These are phyloP conservation scores for Quercus lobata DNA, from an alignment of 331 rosid species.

Conservation along the genomic window DNA sequence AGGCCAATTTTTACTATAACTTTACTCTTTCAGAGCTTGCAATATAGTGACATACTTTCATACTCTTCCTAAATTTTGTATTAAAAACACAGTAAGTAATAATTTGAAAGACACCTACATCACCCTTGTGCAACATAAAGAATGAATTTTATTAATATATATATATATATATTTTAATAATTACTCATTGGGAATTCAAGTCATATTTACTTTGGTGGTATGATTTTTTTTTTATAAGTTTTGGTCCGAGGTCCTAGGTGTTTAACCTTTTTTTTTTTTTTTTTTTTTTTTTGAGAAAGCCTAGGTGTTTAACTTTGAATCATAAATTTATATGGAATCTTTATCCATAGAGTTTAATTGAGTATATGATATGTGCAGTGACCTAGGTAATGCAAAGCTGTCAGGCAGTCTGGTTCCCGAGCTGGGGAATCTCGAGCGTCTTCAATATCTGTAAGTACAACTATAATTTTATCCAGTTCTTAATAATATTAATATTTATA, in stretches of 20 bases:
- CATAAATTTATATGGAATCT: not conserved
- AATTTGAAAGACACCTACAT: not conserved
- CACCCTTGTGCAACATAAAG: not conserved
- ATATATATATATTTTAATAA: too few species aligned
- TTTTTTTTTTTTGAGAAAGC: too few species aligned
- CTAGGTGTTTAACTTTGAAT: not conserved
- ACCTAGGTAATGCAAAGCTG: constrained; percentile 81
- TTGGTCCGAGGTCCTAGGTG: not conserved
- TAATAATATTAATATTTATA: not conserved
- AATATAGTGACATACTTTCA: too few species aligned
- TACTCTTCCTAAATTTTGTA: too few species aligned
- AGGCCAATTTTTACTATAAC: not conserved
- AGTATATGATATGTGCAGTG: constrained; percentile 35
- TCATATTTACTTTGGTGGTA: not conserved
- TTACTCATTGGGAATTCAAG: too few species aligned
- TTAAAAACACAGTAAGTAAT: too few species aligned
- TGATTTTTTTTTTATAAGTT: too few species aligned
- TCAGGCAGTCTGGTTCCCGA: constrained; percentile 70
- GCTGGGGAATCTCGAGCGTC: constrained; percentile 68
- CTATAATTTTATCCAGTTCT: not conserved
- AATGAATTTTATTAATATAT: not conserved
- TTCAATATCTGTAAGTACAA: constrained; percentile 68
- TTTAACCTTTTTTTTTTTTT: not conserved
- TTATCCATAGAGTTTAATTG: not conserved
- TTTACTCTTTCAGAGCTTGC: not conserved